These are phyloP conservation scores for Coelastrella sp. DNA, from an alignment of 139 green algal species.

Conservation along the genomic window DNA sequence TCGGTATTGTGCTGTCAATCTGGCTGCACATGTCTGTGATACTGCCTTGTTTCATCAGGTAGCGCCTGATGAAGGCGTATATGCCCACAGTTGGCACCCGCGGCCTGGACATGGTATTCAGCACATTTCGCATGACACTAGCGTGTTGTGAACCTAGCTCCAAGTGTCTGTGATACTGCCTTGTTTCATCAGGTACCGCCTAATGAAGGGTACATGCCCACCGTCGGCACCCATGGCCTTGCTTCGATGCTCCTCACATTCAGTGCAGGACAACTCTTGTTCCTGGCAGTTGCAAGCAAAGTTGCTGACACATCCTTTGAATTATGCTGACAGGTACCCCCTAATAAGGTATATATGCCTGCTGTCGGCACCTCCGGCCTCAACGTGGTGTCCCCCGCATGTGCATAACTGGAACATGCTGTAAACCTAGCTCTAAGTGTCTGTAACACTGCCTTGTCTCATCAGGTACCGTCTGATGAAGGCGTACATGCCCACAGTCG, in stretches of 20 bases:
- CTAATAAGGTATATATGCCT: too few relatives aligned
- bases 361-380: too few relatives aligned
- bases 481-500: constrained; percentile 94
- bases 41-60: constrained; percentile 1
- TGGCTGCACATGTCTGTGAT: not conserved
- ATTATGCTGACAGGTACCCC: too few relatives aligned
- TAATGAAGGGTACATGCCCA: constrained; percentile 95
- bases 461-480: constrained; percentile 67
- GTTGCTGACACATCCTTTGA: too few relatives aligned
- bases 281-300: too few relatives aligned
- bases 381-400: too few relatives aligned
- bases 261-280: constrained; percentile 53
- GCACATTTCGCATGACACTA: constrained; percentile 70
- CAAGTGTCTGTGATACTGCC: not conserved
- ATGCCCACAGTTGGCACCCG: constrained; percentile 92
- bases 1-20: not conserved
- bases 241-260: constrained; percentile 99
- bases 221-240: constrained; percentile 85
- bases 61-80: constrained; percentile 81
- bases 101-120: constrained; percentile 99
- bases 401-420: not conserved
- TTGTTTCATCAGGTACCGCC: constrained; percentile 24
- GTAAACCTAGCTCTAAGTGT: not conserved
- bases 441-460: not conserved
- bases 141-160: not conserved